A percentile compares a stretch with the other conserved stretches of the same genome.
phyloP scores from a whole-genome alignment of 768 basidiomycete species.

The Roridomyces roridus region DNA sequence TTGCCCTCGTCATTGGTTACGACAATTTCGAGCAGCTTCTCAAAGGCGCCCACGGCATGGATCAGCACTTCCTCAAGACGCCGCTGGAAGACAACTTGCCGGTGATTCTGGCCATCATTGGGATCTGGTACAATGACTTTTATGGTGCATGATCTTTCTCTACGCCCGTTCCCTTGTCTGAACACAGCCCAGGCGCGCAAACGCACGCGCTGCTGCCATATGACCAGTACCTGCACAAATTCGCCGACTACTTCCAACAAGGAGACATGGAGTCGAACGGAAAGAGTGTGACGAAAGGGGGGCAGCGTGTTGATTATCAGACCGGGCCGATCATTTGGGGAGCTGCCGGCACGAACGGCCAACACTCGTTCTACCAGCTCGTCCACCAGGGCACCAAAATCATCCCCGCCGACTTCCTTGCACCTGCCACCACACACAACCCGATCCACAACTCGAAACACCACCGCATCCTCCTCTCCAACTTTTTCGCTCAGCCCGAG shows the following conservation, averaged over 20 bases:
- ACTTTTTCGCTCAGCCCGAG: conserved; percentile 98
- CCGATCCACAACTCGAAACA: conserved; percentile 87
- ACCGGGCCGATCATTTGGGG: conserved; percentile 99
- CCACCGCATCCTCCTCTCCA: conserved; percentile 95
- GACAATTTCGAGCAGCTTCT: conserved; percentile 93
- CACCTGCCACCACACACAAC: conserved; percentile 89
- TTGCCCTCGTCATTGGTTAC: conserved; percentile 91
- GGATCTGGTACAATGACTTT: conserved; percentile 99
- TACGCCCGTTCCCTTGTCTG: conserved; percentile 1
- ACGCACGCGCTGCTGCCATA: conserved; percentile 96
- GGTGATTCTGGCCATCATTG: conserved; percentile 86
- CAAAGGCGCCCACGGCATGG: conserved; percentile 95
- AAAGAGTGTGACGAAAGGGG: conserved; percentile 94
- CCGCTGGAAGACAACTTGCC: conserved; percentile 91
- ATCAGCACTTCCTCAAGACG: conserved; percentile 92
- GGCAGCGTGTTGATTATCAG: conserved; percentile 92
- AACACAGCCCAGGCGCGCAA: conserved; percentile 68
- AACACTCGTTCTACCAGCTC: conserved; percentile 99
- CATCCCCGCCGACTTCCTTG: conserved; percentile 91
- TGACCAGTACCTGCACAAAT: conserved; percentile 99
- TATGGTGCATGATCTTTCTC: conserved; percentile 60
- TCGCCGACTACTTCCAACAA: conserved; percentile 99
- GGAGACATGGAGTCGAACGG: conserved; percentile 99
- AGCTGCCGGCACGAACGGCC: conserved; percentile 96
- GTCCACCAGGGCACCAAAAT: conserved; percentile 94